A percentile compares a stretch with the other conserved stretches of the same genome.
These are phyloP conservation scores for Lignosus rhinocerotis DNA, from an alignment of 1,284 basidiomycete genomes.

Conservation along the genomic window DNA sequence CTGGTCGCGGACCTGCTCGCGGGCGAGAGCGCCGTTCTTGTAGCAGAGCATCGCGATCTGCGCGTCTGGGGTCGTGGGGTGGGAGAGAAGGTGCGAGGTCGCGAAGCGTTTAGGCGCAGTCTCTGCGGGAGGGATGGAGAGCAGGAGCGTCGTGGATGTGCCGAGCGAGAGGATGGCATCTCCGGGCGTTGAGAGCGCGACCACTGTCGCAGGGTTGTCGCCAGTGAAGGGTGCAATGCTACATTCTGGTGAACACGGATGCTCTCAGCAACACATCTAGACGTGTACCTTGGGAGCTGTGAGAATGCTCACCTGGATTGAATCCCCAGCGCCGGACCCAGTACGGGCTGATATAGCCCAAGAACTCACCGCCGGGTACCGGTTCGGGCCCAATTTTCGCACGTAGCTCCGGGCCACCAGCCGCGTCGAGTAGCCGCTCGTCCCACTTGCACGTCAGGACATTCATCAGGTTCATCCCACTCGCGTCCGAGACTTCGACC, in stretches of 20 bases:
- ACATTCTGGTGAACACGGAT: conserved; percentile 57
- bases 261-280: not conserved
- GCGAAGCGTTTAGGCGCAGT: conserved; percentile 68
- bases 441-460: conserved; percentile 72
- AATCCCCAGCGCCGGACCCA: conserved; percentile 82
- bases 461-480: conserved; percentile 90
- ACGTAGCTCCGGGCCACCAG: conserved; percentile 66
- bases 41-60: conserved; percentile 83
- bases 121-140: conserved; percentile 67
- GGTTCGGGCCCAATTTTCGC: conserved; percentile 81
- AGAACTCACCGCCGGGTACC: conserved; percentile 65
- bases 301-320: conserved; percentile 47
- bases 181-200: conserved; percentile 76
- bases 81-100: conserved; percentile 72
- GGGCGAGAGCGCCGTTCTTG: conserved; percentile 81
- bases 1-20: conserved; percentile 77
- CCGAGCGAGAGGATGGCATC: conserved; percentile 91
- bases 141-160: conserved; percentile 86
- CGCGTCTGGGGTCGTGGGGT: conserved; percentile 60
- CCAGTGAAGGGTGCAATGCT: conserved; percentile 86
- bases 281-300: too few relatives aligned
- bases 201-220: conserved; percentile 89
- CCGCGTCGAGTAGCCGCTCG: conserved; percentile 56
- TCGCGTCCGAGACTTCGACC: conserved; percentile 81
- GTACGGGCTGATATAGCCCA: conserved; percentile 70